Conservation (phyloP, 805 yeast genomes). For the Yueomyces sinensis region DNA sequence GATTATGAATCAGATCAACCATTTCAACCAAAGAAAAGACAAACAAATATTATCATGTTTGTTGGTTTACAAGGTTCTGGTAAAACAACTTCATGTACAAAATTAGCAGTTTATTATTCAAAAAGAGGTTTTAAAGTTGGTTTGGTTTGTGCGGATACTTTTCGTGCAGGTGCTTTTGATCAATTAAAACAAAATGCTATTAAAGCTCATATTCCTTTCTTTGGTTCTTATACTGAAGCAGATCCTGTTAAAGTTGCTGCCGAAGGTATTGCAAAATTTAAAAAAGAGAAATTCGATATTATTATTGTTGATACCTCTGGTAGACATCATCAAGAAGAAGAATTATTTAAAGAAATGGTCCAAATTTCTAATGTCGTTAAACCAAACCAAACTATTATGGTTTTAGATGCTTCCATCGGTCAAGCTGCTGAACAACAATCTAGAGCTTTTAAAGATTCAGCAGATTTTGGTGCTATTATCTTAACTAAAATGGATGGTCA, state of each 20-base stretch:
- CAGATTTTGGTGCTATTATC: conserved; percentile 90
- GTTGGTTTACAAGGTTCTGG: conserved; percentile 99
- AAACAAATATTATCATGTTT: conserved; percentile 78
- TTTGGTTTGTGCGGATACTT: conserved; percentile 96
- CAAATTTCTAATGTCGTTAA: conserved; percentile 78
- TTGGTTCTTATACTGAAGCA: conserved; percentile 89
- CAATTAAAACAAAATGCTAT: conserved; percentile 96
- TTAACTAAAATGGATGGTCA: conserved; percentile 97
- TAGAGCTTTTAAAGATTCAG: conserved; percentile 81
- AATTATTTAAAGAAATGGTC: conserved; percentile 85
- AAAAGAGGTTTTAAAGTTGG: conserved; percentile 91
- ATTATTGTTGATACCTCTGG: conserved; percentile 97
- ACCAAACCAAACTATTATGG: conserved; percentile 97
- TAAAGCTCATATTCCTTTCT: conserved; percentile 86
- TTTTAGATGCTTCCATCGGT: conserved; percentile 92
- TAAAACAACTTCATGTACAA: conserved; percentile 95
- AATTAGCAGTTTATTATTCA: conserved; percentile 87
- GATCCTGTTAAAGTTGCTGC: conserved; percentile 88
- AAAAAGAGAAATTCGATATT: conserved; percentile 79
- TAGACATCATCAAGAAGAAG: conserved; percentile 90
- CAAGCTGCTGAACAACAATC: conserved; percentile 97
- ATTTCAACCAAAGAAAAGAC: conserved; percentile 79
- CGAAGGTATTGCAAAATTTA: conserved; percentile 87
- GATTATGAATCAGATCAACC: conserved; percentile 42
- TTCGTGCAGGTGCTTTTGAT: conserved; percentile 99